Evolutionary conservation across 202 grass and related monocot genomes (phyloP).

Genomic region (Panicum hallii): DNA sequence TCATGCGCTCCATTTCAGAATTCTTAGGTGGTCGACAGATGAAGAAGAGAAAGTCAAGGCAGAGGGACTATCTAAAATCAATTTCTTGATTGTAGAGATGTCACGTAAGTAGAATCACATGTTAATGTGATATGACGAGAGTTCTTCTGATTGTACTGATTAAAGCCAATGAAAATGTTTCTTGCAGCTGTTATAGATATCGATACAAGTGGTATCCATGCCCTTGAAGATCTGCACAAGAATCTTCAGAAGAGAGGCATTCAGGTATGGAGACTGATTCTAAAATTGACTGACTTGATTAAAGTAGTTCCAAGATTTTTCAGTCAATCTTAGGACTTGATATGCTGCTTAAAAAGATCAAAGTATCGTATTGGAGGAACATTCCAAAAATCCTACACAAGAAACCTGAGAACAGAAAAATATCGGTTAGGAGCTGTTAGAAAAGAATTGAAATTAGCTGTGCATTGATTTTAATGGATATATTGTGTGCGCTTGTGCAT

Average conservation of each 20-base stretch:
- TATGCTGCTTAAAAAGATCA: background rate
- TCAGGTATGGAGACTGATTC: slow-evolving; percentile 53
- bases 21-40: slow-evolving; percentile 80
- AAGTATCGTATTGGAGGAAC: background rate
- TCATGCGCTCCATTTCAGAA: slow-evolving; percentile 55
- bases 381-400: background rate
- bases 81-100: slow-evolving; percentile 93
- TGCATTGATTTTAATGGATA: slow-evolving; percentile 2
- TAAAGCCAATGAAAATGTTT: slow-evolving; percentile 10
- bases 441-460: background rate
- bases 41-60: slow-evolving; percentile 71
- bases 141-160: slow-evolving; percentile 31
- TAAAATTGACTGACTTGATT: background rate
- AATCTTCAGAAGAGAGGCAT: slow-evolving; percentile 69
- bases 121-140: background rate
- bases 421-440: background rate
- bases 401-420: background rate
- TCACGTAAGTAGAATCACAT: slow-evolving; percentile 64
- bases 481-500: slow-evolving; percentile 39
- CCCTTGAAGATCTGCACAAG: slow-evolving; percentile 69
- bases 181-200: slow-evolving; percentile 84
- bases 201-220: slow-evolving; percentile 82
- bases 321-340: background rate
- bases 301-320: background rate
- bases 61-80: slow-evolving; percentile 58